Conservation (phyloP, 2,329 filamentous ascomycete species). For the Pestalotiopsis sp. region DNA sequence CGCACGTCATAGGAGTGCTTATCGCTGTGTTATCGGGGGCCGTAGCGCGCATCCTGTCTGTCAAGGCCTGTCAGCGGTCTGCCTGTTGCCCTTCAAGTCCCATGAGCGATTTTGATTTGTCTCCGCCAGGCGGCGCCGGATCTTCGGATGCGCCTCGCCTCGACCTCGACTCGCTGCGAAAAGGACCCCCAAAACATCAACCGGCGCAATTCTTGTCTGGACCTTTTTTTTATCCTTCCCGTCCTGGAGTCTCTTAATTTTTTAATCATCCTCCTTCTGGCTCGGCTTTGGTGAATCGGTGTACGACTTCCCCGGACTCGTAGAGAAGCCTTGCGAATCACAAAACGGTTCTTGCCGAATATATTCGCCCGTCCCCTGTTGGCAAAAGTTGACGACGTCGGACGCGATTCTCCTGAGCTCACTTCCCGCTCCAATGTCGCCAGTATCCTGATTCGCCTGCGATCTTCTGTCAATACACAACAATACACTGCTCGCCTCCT, state of each 20-base stretch:
- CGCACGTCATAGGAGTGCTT: slow-evolving; percentile 10
- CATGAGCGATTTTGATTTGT: slow-evolving; percentile 10
- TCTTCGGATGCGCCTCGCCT: slow-evolving; percentile 8
- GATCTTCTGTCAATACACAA: too few relatives aligned
- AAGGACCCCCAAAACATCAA: not conserved
- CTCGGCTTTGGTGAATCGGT: too few relatives aligned
- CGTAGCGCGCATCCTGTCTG: not conserved
- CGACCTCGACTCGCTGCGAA: not conserved
- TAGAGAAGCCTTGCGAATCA: too few relatives aligned
- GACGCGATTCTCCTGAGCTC: not conserved
- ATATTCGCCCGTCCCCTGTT: too few relatives aligned
- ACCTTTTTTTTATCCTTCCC: not conserved
- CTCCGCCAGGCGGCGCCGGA: slow-evolving; percentile 7
- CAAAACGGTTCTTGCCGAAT: too few relatives aligned
- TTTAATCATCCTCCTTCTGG: too few relatives aligned
- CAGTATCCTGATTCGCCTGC: not conserved
- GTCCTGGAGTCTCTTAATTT: not conserved
- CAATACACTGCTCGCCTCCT: too few relatives aligned
- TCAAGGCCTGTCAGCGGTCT: not conserved
- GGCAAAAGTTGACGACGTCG: not conserved
- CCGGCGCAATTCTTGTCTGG: not conserved
- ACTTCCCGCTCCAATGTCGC: not conserved
- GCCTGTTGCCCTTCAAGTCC: not conserved
- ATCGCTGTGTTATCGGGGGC: not conserved
- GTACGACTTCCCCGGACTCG: too few relatives aligned